Percentiles rank a stretch among this genome's conserved stretches.
Conservation (phyloP, 164 flowering plant species). For the Aristolochia contorta region DNA sequence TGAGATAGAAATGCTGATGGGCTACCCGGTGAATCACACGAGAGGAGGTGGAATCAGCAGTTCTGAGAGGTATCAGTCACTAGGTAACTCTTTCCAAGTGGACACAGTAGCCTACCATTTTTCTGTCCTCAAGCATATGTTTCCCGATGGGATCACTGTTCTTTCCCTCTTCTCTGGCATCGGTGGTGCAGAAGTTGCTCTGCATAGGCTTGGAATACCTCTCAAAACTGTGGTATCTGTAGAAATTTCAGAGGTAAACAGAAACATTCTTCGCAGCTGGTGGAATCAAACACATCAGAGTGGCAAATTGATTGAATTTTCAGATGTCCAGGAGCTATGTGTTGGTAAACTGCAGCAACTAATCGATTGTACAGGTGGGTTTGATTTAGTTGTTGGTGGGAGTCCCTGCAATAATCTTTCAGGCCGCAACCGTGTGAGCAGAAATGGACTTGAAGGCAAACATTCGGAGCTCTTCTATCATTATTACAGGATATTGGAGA, state of each 20-base stretch:
- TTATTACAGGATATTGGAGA: constrained; percentile 18
- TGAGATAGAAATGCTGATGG: constrained; percentile 27
- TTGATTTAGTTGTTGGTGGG: constrained; percentile 33
- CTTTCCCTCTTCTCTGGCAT: constrained; percentile 38
- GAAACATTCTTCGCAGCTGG: constrained; percentile 44
- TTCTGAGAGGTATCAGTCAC: constrained; percentile 21
- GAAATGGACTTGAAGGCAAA: constrained; percentile 31
- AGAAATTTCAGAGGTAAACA: constrained; percentile 71
- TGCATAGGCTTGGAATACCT: constrained; percentile 73
- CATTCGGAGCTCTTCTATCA: constrained; percentile 25
- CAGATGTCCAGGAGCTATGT: constrained; percentile 19
- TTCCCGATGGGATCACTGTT: constrained; percentile 24
- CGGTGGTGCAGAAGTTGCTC: constrained; percentile 52
- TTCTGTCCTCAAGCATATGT: constrained; percentile 27
- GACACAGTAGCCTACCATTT: constrained; percentile 35
- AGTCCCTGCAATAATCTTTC: constrained; percentile 29
- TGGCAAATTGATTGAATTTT: constrained; percentile 18
- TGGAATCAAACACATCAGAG: constrained; percentile 32
- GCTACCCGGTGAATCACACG: constrained; percentile 26
- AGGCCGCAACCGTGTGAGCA: constrained; percentile 21
- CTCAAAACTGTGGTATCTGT: constrained; percentile 74
- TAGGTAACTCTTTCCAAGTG: constrained; percentile 36
- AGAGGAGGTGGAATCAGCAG: constrained; percentile 26
- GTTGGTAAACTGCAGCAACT: constrained; percentile 10
- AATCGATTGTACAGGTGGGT: constrained; percentile 19